Conservation (phyloP, 2,329 filamentous ascomycete species). For the Epichloe typhina region DNA sequence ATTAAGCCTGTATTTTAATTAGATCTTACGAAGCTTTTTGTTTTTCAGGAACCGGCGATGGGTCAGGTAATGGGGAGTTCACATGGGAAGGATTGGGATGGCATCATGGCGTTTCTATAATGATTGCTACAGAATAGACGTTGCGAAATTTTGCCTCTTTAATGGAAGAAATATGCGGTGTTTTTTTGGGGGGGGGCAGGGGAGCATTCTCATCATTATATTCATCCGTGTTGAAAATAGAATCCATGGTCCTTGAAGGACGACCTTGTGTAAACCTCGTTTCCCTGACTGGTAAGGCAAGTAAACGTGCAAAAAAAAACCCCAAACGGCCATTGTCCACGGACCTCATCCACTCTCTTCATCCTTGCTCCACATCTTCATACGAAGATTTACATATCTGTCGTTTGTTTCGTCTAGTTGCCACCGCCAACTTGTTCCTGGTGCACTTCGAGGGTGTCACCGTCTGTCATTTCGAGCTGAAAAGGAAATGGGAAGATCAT, state of each 20-base stretch:
- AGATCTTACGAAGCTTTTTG: background rate
- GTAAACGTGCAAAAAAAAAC: background rate
- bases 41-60: background rate
- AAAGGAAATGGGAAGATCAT: background rate
- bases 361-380: too few relatives aligned
- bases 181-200: background rate
- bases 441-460: conserved; percentile 92
- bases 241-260: background rate
- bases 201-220: background rate
- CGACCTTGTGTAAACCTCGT: background rate
- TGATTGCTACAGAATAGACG: background rate
- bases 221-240: background rate
- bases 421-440: conserved; percentile 90
- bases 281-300: background rate
- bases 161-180: background rate
- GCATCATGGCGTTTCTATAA: background rate
- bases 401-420: conserved; percentile 8
- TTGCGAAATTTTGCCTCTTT: background rate
- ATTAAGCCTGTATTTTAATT: conserved; percentile 2
- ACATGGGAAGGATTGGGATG: background rate
- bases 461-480: conserved; percentile 92
- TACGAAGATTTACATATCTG: background rate
- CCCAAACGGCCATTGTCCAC: background rate
- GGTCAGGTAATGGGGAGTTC: background rate
- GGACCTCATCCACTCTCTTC: background rate